Evolutionary conservation across 169 alveolate species (phyloP), one percentile per base, ranked within the genome.

Genomic region (Plasmodium gaboni): DNA sequence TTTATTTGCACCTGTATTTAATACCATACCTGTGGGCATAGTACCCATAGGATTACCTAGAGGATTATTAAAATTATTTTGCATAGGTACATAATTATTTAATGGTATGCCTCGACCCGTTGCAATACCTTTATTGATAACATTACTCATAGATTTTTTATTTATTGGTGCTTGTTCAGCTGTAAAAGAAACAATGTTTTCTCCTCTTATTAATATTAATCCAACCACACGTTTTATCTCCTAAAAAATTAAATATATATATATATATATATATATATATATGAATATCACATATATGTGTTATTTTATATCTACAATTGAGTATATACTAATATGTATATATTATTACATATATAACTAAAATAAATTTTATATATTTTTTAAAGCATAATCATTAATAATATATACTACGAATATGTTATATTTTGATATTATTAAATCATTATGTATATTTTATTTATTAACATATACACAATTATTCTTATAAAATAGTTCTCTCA

Each of bases 111-210:
- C 96, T 38, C 96, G 71, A 5, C 95, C 96, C 4, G 96, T 94
- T 2, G 96, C 96, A 78, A 92, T 94, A 17, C 96, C 96, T 46
- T 95, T 95, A 46, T 95, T 95, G 22, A 78, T 73, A 32, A 74
- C 87, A 10, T 72, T 89, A 64, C 55, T 73, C 57, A 89, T 92
- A 28, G 93, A 71, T 19, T 78, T 88, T 70, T 91, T 88, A 53
- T 88, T 89, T 19, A 93, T 69, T 19, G 99, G 99, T 13, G 99
- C 99, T n/a, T 99, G 98, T 93, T 98, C 99, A 1, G 99, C 99
- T 22, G 98, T 95, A 80, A 98, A 95, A 17, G 99, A 97, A 46
- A 98, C 97, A 32, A 98, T 97, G 94, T 96, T 98, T 85, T 98
- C 99, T 19, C 99, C 99, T 92, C 99, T 95, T 50, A 98, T 91